A percentile compares a stretch with the other conserved stretches of the same genome.
phyloP scores from a whole-genome alignment of 352 stramenopile species.

The Phytophthora sp. region DNA sequence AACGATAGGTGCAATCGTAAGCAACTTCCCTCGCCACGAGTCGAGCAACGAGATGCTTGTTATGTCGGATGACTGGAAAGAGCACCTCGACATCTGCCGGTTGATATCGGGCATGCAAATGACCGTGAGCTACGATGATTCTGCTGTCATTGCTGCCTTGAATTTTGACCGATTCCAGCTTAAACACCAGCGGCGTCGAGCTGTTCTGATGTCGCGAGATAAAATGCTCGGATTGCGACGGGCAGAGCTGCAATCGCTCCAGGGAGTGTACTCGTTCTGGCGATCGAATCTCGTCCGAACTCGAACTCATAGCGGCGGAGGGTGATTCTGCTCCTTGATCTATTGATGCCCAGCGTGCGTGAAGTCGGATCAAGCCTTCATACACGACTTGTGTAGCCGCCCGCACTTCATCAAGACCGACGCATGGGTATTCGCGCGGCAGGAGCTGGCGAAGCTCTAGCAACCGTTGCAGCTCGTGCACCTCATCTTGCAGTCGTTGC shows the following conservation, averaged over 20 bases:
- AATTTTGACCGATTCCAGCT: conserved; percentile 34
- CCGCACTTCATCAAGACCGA: conserved; percentile 23
- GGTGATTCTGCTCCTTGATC: conserved; percentile 4
- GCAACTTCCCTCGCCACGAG: conserved; percentile 31
- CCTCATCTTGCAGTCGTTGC: conserved; percentile 38
- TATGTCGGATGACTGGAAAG: conserved; percentile 27
- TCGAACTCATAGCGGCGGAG: neutral
- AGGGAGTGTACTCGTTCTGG: conserved; percentile 11
- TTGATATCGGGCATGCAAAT: conserved; percentile 21
- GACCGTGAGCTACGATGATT: conserved; percentile 30
- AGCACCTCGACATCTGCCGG: conserved; percentile 21
- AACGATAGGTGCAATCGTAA: conserved; percentile 38
- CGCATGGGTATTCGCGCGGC: conserved; percentile 16
- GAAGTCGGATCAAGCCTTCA: conserved; percentile 25
- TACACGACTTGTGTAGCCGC: conserved; percentile 29
- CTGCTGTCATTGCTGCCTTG: conserved; percentile 30
- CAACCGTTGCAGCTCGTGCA: conserved; percentile 46
- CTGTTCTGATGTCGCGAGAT: conserved; percentile 26
- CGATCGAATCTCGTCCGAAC: conserved; percentile 24
- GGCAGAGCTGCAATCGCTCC: conserved; percentile 11
- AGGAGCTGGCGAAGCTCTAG: conserved; percentile 45
- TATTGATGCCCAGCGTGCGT: conserved; percentile 29
- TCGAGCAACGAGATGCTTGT: conserved; percentile 30
- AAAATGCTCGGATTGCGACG: conserved; percentile 34
- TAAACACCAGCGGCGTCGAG: conserved; percentile 28